Base-by-base conservation (phyloP, 139 green algal genomes). In the Chlorella sorokiniana region DNA sequence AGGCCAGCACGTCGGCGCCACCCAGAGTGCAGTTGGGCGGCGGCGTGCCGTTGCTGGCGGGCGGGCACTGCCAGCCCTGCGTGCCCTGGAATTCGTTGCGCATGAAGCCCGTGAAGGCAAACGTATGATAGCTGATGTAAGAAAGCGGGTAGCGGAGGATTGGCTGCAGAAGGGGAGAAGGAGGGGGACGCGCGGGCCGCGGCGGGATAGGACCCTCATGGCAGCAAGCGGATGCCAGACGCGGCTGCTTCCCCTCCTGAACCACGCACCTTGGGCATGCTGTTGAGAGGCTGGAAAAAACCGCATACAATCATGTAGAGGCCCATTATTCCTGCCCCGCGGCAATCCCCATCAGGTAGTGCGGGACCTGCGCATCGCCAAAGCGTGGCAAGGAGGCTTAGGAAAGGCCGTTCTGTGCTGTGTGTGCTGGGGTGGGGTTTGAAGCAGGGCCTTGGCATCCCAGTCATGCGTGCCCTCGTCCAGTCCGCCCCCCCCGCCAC, bases 81-180 rank as follows among this genome's bases (percentile, higher is more conserved):
- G 86, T 93, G 76, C 77, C 84, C 35, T 76, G 74, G 29, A 78
- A 86, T 48, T 86, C 82, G 51, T 86, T 86, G 18, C 61, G n/a
- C 88, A 93, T 93, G 81, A 93, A 91, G 78, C 88, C 88, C n/a
- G 59, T 87, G 69, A 93, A 93, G 8, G 84, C 48, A 62, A 87
- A 93, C n/a, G 81, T 91, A 82, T 94, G 91, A 79, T 83, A 94
- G 33, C 76, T 59, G 27, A 93, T 89, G 89, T 93, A 94, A 59
- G 88, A 82, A 59, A 94, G 61, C 4, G 91, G 91, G 78, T 94
- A 94, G 52, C 83, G 83, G 78, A 92, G 91, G 64, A 94, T 91
- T 27, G 90, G 88, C 64, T 77, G 69, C 69, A 45, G 33, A 16
- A 16, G 16, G 48, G 48, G 7, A 4, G 33, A 4, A 62, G n/a